Base-by-base conservation (phyloP, 2,329 filamentous ascomycete genomes). In the Cladophialophora chaetospira region DNA sequence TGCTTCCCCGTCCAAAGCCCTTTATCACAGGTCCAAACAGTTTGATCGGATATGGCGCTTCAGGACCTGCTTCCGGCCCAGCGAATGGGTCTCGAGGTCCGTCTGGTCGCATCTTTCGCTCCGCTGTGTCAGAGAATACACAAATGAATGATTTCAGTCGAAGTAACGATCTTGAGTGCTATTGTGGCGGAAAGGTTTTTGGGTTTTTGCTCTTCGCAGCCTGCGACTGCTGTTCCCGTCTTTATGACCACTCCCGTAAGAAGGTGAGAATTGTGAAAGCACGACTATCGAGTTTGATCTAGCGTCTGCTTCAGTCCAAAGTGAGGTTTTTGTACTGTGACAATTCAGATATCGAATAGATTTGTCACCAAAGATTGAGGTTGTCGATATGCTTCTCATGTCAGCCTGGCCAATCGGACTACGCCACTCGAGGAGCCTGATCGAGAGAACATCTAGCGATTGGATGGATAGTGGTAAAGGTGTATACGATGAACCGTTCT, bases 1-100 rank as follows among this genome's bases (percentile, higher is more conserved):
- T 95, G 68, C 90, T 96, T 13, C 94, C 94, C 58, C 94, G 84
- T 38, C 94, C 93, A 72, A 97, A 97, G 29, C 94, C 94, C 67
- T 89, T 88, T 68, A 97, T 91, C 21, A 99, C 91, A 53, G 87
- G 84, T 21, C 94, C 94, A 60, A 88, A 87, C 75, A 97, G 86
- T 65, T 82, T 84, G 66, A 96, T 81, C 0, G 94, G 94, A 72
- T 86, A 97, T 0, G 94, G 94, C 4, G 83, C 49, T 66, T 85
- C 79, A 10, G 93, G 93, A 2, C 91, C 91, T 35, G 77, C 73
- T 40, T 89, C 84, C 6, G 87, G 79, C 54, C 93, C 93, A 57
- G 90, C 84, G 65, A 94, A 82, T 49, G 81, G 77, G 44, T 89
- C 86, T 60, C 90, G 86, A 61, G 80, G 76, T 25, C 73, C 71